Evolutionary conservation across 805 yeast genomes (phyloP).

Genomic region (Wickerhamomyces queroliae): DNA sequence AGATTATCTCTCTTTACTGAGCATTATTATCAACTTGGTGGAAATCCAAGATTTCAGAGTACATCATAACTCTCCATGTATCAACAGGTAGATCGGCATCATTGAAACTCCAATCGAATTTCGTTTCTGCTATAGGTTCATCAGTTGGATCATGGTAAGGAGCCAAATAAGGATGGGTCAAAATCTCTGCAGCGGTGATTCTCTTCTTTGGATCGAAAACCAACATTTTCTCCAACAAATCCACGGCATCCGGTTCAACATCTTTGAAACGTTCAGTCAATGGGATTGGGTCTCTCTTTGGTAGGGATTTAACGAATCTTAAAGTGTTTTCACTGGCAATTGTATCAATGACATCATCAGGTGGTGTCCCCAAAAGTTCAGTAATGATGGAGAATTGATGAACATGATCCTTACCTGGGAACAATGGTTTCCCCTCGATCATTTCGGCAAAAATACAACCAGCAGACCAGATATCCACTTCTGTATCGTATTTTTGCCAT

Average conservation of each 20-base stretch:
- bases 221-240: constrained; percentile 81
- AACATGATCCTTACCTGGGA: constrained; percentile 98
- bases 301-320: constrained; percentile 89
- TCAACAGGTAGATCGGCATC: constrained; percentile 97
- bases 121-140: constrained; percentile 90
- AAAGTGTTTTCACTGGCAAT: constrained; percentile 94
- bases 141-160: constrained; percentile 97
- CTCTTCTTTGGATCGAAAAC: constrained; percentile 94
- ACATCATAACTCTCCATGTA: constrained; percentile 99
- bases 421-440: constrained; percentile 94
- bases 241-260: constrained; percentile 83
- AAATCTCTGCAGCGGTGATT: constrained; percentile 86
- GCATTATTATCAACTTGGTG: constrained; percentile 59
- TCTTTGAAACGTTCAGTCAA: constrained; percentile 73
- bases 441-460: constrained; percentile 97
- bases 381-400: constrained; percentile 97
- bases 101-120: constrained; percentile 97
- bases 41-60: constrained; percentile 92
- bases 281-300: constrained; percentile 89
- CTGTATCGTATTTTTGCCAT: constrained; percentile 96
- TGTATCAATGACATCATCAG: constrained; percentile 91
- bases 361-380: constrained; percentile 94
- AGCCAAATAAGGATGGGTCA: constrained; percentile 84
- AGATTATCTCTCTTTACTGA: neutral
- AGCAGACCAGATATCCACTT: constrained; percentile 97